These are phyloP conservation scores for Dothiorella sarmentorum DNA, from an alignment of 2,329 filamentous ascomycete genomes.

Conservation along the genomic window DNA sequence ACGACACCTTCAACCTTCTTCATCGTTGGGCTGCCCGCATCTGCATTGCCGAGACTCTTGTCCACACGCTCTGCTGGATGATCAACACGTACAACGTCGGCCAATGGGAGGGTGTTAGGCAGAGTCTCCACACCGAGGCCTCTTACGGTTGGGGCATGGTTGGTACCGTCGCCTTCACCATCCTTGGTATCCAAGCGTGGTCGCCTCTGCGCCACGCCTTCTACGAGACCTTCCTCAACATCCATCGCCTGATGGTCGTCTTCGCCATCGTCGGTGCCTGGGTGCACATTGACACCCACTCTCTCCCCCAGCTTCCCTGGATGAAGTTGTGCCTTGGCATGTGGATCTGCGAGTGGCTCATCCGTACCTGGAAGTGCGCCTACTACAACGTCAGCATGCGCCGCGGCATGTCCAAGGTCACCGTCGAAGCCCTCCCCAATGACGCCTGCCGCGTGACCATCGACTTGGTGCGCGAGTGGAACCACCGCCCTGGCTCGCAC, in stretches of 20 bases:
- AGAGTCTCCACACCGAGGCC: constrained; percentile 53
- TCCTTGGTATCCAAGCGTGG: constrained; percentile 67
- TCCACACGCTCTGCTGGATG: constrained; percentile 71
- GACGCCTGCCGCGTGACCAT: constrained; percentile 61
- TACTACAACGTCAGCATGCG: constrained; percentile 54
- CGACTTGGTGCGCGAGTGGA: constrained; percentile 53
- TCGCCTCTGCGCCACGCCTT: constrained; percentile 88
- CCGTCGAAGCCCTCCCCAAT: constrained; percentile 57
- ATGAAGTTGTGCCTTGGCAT: constrained; percentile 70
- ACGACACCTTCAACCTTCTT: constrained; percentile 92
- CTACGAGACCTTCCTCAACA: constrained; percentile 91
- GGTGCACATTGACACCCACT: constrained; percentile 70
- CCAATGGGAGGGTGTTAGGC: constrained; percentile 58
- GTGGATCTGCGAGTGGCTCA: constrained; percentile 66
- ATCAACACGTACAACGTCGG: constrained; percentile 60
- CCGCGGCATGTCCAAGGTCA: constrained; percentile 48
- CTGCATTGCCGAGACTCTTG: constrained; percentile 63
- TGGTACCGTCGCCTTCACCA: constrained; percentile 56
- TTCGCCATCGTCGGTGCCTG: constrained; percentile 68
- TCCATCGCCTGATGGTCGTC: constrained; percentile 74
- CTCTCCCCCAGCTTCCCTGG: constrained; percentile 68
- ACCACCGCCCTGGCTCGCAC: constrained; percentile 55
- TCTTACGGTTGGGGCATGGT: constrained; percentile 66
- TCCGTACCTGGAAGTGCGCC: constrained; percentile 47
- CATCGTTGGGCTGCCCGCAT: constrained; percentile 81